These are phyloP conservation scores for Fusarium heterosporum DNA, from an alignment of 2,329 filamentous ascomycete genomes.

Conservation along the genomic window DNA sequence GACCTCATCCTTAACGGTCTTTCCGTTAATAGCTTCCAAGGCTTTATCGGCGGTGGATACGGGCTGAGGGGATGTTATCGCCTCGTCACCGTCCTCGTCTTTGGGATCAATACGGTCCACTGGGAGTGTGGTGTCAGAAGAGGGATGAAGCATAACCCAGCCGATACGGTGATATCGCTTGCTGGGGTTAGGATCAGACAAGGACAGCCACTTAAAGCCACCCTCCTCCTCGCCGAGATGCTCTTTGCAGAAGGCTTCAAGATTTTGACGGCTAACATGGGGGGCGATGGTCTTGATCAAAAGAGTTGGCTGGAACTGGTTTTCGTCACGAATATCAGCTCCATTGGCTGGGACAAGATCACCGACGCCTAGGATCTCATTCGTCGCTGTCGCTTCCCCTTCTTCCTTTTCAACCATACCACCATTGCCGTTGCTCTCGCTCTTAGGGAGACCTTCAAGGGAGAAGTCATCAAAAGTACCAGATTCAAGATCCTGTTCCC, in stretches of 20 bases:
- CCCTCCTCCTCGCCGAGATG: slow-evolving; percentile 91
- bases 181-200: slow-evolving; percentile 95
- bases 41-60: slow-evolving; percentile 83
- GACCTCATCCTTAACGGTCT: slow-evolving; percentile 94
- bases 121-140: slow-evolving; percentile 72
- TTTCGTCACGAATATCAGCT: slow-evolving; percentile 90
- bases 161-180: slow-evolving; percentile 98
- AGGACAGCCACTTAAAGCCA: slow-evolving; percentile 93
- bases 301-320: slow-evolving; percentile 87
- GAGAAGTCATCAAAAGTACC: slow-evolving; percentile 95
- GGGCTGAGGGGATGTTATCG: slow-evolving; percentile 64
- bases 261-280: slow-evolving; percentile 91
- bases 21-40: slow-evolving; percentile 93
- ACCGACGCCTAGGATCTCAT: slow-evolving; percentile 91
- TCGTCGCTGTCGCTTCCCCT: slow-evolving; percentile 89
- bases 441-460: slow-evolving; percentile 92
- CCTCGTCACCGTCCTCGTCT: slow-evolving; percentile 72
- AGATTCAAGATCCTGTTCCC: slow-evolving; percentile 86
- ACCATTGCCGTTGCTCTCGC: slow-evolving; percentile 87
- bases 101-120: slow-evolving; percentile 79
- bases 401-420: slow-evolving; percentile 93
- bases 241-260: slow-evolving; percentile 95
- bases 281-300: slow-evolving; percentile 98
- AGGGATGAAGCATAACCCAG: slow-evolving; percentile 95
- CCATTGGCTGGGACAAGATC: slow-evolving; percentile 87